Evolutionary conservation across 2,329 filamentous ascomycete genomes (phyloP).

Genomic region (Alternaria gansuensis): DNA sequence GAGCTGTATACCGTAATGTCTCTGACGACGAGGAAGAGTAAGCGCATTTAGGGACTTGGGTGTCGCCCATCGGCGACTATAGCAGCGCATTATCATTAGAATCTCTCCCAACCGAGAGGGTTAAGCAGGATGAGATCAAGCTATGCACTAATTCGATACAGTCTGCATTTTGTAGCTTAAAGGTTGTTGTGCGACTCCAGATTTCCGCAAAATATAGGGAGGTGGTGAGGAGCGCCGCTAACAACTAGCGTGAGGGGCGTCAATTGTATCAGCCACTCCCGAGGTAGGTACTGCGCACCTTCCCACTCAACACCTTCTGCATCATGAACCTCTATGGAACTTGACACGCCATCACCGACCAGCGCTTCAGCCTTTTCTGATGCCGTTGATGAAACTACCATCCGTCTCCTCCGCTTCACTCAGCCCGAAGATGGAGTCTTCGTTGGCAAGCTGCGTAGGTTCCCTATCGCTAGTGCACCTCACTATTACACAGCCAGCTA

Average conservation of each 20-base stretch:
- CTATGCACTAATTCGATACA: too few species aligned
- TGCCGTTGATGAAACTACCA: slow-evolving; percentile 23
- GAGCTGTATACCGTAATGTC: too few species aligned
- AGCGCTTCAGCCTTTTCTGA: neutral
- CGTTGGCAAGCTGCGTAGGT: slow-evolving; percentile 33
- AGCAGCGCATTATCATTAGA: too few species aligned
- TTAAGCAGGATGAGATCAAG: too few species aligned
- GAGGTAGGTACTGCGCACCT: too few species aligned
- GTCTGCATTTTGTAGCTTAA: too few species aligned
- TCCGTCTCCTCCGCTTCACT: slow-evolving; percentile 39
- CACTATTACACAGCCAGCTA: slow-evolving; percentile 44
- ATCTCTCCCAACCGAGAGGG: too few species aligned
- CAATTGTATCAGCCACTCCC: neutral
- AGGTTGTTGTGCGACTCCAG: too few species aligned
- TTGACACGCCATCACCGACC: neutral
- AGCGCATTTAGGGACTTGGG: too few species aligned
- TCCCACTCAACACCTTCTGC: neutral
- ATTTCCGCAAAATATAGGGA: too few species aligned
- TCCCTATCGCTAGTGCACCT: slow-evolving; percentile 36
- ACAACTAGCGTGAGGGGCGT: neutral
- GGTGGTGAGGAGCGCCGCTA: neutral
- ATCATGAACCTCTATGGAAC: neutral
- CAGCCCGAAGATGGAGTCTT: slow-evolving; percentile 9
- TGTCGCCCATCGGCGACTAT: too few species aligned
- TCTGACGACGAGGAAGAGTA: too few species aligned